Evolutionary conservation across 768 basidiomycete species (phyloP), one percentile per base, ranked within the genome.

Genomic region (Kwoniella pini): DNA sequence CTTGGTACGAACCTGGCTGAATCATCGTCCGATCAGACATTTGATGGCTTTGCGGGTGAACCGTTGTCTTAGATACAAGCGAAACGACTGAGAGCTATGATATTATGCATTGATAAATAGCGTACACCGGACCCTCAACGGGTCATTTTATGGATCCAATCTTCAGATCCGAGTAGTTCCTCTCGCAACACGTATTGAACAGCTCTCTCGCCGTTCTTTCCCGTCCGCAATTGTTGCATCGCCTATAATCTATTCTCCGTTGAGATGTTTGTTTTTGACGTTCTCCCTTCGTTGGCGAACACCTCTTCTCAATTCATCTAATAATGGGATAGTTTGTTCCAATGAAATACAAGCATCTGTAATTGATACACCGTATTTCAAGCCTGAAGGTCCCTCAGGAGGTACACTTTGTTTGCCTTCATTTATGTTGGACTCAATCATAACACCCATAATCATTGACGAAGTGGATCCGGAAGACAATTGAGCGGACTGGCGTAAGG

Each of bases 371-470:
- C 75, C 77, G 68, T 78, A 78, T 59, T 78, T 77, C 30, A 78
- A 59, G 2, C 76, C 84, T 17, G 80, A 66, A 0, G 88, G 87
- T 6, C 92, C 81, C 53, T 79, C 81, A 2, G 82, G 66, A 1
- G 95, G 93, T 13, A 95, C 89, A 68, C 92, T 89, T 81, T 99
- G 95, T 61, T 87, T 82, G 19, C 95, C 95, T 50, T 87, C 88
- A 73, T 89, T 88, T 79, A 99, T 87, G 78, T 97, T 89, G 12
- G 88, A 90, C 81, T 99, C 95, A 75, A 99, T 85, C 95, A 99
- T 98, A 58, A 97, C 91, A 45, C 95, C 95, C 4, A 90, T 90
- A 79, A 99, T 88, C 69, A 83, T 82, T 59, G 61, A 58, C 21
- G 55, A 43, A 7, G 71, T 68, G 1, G 83, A 81, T 26, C 84